Conservation (phyloP, 176 grass and related monocot genomes). For the Avena eriantha region DNA sequence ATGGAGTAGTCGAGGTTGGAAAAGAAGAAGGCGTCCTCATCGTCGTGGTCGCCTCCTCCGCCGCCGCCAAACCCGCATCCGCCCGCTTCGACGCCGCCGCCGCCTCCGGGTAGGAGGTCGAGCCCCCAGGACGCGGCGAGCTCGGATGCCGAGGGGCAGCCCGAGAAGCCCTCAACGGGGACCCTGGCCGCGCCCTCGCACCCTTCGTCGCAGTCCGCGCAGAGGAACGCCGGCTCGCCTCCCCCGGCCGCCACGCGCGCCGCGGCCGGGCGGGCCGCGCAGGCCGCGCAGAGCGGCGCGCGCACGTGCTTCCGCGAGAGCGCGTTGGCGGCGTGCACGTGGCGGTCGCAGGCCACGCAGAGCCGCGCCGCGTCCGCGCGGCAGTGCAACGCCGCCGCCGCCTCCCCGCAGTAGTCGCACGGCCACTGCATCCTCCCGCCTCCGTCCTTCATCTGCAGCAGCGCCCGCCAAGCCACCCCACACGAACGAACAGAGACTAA, state of each 20-base stretch:
- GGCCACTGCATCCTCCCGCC: constrained; percentile 40
- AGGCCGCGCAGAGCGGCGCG: constrained; percentile 60
- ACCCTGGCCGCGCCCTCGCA: constrained; percentile 1
- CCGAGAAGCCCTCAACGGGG: constrained; percentile 64
- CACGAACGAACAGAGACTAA: neutral
- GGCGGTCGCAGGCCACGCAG: constrained; percentile 72
- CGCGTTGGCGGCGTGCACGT: constrained; percentile 77
- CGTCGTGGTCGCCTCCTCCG: neutral
- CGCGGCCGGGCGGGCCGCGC: constrained; percentile 51
- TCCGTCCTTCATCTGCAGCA: constrained; percentile 23
- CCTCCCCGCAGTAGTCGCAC: constrained; percentile 76
- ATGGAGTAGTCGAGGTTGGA: constrained; percentile 57
- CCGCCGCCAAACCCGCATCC: neutral
- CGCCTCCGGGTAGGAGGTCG: constrained; percentile 46
- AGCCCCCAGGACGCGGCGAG: constrained; percentile 71
- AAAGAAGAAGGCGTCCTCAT: constrained; percentile 46
- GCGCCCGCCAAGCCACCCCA: neutral
- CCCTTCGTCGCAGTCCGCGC: constrained; percentile 46
- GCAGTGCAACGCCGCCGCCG: constrained; percentile 75
- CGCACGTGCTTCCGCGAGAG: constrained; percentile 72
- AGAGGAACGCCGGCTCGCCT: constrained; percentile 45
- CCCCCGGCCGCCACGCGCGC: constrained; percentile 21
- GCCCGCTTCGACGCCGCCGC: neutral
- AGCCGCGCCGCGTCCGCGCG: constrained; percentile 68
- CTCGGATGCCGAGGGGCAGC: constrained; percentile 60